These are phyloP conservation scores for Lactarius hatsudake DNA, from an alignment of 768 basidiomycete species.

Conservation along the genomic window DNA sequence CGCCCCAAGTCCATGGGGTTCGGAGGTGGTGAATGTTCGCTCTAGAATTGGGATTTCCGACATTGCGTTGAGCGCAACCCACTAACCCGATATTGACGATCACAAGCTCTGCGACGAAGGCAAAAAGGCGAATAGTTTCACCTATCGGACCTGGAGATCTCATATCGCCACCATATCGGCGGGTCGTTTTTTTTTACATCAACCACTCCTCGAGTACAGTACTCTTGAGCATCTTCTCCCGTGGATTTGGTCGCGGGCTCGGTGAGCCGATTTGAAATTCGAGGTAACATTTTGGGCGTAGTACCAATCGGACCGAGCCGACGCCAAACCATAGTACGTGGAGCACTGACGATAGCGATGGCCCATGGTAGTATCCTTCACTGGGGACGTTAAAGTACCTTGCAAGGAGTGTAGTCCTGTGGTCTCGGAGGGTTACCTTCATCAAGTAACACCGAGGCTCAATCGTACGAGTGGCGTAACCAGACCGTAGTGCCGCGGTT, in stretches of 20 bases:
- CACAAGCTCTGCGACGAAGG: not conserved
- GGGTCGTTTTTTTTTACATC: not conserved
- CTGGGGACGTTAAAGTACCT: not conserved
- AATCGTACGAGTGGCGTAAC: not conserved
- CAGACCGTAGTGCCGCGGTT: not conserved
- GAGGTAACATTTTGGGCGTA: not conserved
- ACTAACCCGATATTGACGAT: not conserved
- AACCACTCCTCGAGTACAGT: not conserved
- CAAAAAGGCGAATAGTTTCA: not conserved
- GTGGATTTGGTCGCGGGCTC: constrained; percentile 1
- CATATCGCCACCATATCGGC: constrained; percentile 1
- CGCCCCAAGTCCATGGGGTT: constrained; percentile 4
- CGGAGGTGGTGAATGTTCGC: not conserved
- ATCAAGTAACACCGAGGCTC: not conserved
- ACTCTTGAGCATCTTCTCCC: constrained; percentile 12
- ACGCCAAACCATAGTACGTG: not conserved
- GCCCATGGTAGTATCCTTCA: not conserved
- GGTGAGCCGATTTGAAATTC: constrained; percentile 5
- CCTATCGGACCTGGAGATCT: not conserved
- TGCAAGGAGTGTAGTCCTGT: not conserved
- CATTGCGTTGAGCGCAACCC: not conserved
- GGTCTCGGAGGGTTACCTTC: not conserved
- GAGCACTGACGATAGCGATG: not conserved
- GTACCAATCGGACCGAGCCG: not conserved
- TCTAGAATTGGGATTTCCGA: not conserved